phyloP scores from a whole-genome alignment of 78 protist genomes.

The Dictyostelium citrinum region DNA sequence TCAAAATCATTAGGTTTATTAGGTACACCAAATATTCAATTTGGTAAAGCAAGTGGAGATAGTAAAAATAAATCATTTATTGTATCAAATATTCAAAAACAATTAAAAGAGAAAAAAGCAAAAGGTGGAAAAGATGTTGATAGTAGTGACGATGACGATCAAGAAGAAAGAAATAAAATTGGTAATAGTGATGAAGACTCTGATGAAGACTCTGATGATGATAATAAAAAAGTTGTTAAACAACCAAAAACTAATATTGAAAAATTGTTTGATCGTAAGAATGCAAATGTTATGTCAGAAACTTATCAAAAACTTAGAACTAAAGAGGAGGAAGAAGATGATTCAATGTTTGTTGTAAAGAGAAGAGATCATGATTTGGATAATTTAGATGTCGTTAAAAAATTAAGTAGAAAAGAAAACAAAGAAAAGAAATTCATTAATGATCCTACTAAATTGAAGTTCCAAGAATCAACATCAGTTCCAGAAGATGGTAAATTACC shows the following conservation, averaged over 20 bases:
- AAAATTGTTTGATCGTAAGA: constrained; percentile 21
- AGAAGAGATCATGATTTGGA: constrained; percentile 45
- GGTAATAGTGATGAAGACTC: not conserved
- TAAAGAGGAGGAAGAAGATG: constrained; percentile 21
- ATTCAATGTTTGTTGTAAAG: constrained; percentile 48
- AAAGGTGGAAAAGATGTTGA: constrained; percentile 15
- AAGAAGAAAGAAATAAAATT: constrained; percentile 21
- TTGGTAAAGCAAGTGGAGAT: constrained; percentile 29
- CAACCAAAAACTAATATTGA: constrained; percentile 1
- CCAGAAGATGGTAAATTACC: not conserved
- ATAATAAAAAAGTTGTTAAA: not conserved
- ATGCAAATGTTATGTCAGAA: constrained; percentile 49
- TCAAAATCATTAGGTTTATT: constrained; percentile 57
- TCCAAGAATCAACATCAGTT: not conserved
- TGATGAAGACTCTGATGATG: not conserved
- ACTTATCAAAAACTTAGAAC: constrained; percentile 2
- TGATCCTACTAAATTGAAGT: constrained; percentile 3
- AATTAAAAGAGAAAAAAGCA: constrained; percentile 5
- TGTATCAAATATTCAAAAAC: constrained; percentile 14
- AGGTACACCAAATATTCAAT: constrained; percentile 53
- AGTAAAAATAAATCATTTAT: constrained; percentile 25
- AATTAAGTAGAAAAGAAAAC: not conserved
- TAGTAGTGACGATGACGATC: not conserved
- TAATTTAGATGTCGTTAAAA: not conserved
- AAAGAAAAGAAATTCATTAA: not conserved